These are phyloP conservation scores for Ganoderma lingzhi DNA, from an alignment of 1,284 basidiomycete genomes.

Conservation along the genomic window DNA sequence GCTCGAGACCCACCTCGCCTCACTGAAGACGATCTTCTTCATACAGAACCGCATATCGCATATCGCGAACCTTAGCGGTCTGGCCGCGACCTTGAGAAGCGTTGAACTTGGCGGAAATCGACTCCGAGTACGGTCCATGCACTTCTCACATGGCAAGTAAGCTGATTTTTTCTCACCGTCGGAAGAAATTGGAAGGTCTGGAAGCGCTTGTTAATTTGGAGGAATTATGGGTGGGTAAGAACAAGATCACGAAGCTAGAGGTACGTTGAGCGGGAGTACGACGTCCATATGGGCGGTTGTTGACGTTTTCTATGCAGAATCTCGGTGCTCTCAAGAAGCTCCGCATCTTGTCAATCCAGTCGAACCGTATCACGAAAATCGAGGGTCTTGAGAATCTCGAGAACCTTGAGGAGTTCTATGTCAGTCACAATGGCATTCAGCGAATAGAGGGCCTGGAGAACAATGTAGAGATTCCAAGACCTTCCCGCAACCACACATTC, in stretches of 20 bases:
- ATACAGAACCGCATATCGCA: slow-evolving; percentile 95
- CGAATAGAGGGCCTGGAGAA: slow-evolving; percentile 88
- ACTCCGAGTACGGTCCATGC: slow-evolving; percentile 68
- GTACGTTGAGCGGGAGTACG: slow-evolving; percentile 45
- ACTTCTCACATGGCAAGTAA: not conserved
- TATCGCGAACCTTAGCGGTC: slow-evolving; percentile 70
- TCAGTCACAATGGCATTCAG: slow-evolving; percentile 93
- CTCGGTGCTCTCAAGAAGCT: slow-evolving; percentile 75
- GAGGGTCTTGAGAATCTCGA: slow-evolving; percentile 80
- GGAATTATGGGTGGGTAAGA: slow-evolving; percentile 98
- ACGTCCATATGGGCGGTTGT: slow-evolving; percentile 7
- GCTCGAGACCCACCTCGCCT: slow-evolving; percentile 59
- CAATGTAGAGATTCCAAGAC: slow-evolving; percentile 58
- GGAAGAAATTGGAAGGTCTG: slow-evolving; percentile 89
- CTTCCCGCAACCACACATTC: not conserved
- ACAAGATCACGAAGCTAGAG: slow-evolving; percentile 92
- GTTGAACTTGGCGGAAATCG: slow-evolving; percentile 95
- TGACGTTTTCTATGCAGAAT: slow-evolving; percentile 47
- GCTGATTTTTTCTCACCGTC: slow-evolving; percentile 6
- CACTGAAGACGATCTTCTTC: slow-evolving; percentile 87
- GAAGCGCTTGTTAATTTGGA: slow-evolving; percentile 86
- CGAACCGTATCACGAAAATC: slow-evolving; percentile 92
- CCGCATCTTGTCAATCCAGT: slow-evolving; percentile 89
- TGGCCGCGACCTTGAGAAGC: slow-evolving; percentile 76
- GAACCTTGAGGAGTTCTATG: slow-evolving; percentile 89